phyloP scores from a whole-genome alignment of 148 eudicot genomes.

The Fagopyrum esculentum region DNA sequence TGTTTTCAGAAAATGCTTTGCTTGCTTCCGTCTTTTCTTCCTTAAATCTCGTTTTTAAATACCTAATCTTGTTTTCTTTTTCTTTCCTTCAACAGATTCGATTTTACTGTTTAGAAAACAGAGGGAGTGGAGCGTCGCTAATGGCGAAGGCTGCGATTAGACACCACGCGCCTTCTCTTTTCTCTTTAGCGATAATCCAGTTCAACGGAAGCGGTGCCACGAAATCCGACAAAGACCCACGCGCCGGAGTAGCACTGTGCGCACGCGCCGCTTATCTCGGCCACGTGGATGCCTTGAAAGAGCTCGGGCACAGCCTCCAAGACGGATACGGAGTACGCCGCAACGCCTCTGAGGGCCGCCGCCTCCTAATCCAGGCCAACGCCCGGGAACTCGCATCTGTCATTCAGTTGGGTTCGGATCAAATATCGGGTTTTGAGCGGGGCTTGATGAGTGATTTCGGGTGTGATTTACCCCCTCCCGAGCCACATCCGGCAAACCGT shows the following conservation, averaged over 20 bases:
- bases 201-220: conserved; percentile 44
- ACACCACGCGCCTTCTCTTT: conserved; percentile 31
- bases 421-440: not conserved
- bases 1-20: not conserved
- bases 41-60: not conserved
- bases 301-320: conserved; percentile 45
- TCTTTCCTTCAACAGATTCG: conserved; percentile 28
- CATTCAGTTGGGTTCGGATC: conserved; percentile 2
- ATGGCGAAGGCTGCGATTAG: conserved; percentile 38
- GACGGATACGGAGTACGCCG: conserved; percentile 40
- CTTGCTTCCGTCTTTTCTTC: conserved; percentile 2
- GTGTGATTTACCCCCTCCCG: conserved; percentile 11
- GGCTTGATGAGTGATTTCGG: conserved; percentile 23
- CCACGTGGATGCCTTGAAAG: conserved; percentile 32
- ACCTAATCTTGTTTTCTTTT: not conserved
- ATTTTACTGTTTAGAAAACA: conserved; percentile 33
- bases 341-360: conserved; percentile 22
- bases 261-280: conserved; percentile 38
- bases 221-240: conserved; percentile 28
- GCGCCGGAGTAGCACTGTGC: conserved; percentile 30
- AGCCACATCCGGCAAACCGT: conserved; percentile 30
- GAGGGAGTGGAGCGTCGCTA: conserved; percentile 27
- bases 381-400: conserved; percentile 25
- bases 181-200: conserved; percentile 39
- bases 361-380: conserved; percentile 32